Evolutionary conservation across 2,329 filamentous ascomycete genomes (phyloP).

Genomic region (Fusarium goolgardi): DNA sequence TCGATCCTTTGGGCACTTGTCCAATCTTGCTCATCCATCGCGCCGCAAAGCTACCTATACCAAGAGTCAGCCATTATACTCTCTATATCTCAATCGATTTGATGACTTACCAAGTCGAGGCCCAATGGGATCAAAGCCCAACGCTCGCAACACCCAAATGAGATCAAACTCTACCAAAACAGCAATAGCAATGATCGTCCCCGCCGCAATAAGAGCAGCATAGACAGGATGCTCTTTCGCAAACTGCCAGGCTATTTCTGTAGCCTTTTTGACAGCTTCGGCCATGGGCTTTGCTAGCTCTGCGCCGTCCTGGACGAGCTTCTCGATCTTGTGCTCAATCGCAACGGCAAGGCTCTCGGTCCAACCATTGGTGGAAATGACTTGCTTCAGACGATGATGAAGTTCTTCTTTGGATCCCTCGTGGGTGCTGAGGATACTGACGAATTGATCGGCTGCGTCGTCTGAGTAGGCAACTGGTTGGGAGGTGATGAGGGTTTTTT

Average conservation of each 20-base stretch:
- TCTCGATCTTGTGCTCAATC: slow-evolving; percentile 33
- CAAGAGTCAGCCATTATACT: fast-evolving
- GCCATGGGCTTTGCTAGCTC: slow-evolving; percentile 23
- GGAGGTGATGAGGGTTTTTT: background rate
- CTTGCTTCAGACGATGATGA: slow-evolving; percentile 12
- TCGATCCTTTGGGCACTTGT: slow-evolving; percentile 26
- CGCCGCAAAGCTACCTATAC: slow-evolving; percentile 40
- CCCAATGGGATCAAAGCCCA: slow-evolving; percentile 38
- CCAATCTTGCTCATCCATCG: slow-evolving; percentile 43
- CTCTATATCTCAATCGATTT: fast-evolving
- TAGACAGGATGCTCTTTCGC: slow-evolving; percentile 38
- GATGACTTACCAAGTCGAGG: slow-evolving; percentile 33
- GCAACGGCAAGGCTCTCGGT: slow-evolving; percentile 32
- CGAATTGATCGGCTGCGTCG: slow-evolving; percentile 29
- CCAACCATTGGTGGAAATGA: slow-evolving; percentile 32
- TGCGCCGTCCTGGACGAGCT: slow-evolving; percentile 23
- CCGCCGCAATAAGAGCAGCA: slow-evolving; percentile 31
- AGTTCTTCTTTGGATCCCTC: background rate
- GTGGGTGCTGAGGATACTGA: slow-evolving; percentile 21
- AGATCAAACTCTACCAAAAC: slow-evolving; percentile 37
- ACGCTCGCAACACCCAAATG: slow-evolving; percentile 35
- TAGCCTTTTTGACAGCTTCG: slow-evolving; percentile 29
- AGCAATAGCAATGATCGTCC: slow-evolving; percentile 35
- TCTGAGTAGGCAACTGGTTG: slow-evolving; percentile 21
- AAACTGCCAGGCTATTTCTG: slow-evolving; percentile 25